These are phyloP conservation scores for Symbiodinium natans DNA, from an alignment of 73 alveolate species.

Conservation along the genomic window DNA sequence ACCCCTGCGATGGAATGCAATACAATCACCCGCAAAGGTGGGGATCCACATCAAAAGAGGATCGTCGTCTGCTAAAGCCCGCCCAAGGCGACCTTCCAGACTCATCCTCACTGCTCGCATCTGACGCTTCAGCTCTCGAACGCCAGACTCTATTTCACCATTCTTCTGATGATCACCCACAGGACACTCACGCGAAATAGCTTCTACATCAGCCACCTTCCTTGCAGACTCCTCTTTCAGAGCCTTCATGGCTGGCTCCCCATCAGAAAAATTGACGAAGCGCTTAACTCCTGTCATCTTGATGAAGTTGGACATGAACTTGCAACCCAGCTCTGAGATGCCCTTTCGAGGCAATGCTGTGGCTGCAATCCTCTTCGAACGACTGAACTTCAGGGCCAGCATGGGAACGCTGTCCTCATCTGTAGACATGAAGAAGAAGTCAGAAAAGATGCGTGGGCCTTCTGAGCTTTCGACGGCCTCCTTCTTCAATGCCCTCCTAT, in stretches of 20 bases:
- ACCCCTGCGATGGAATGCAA: constrained; percentile 12
- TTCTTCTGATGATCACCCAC: constrained; percentile 41
- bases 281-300: constrained; percentile 12
- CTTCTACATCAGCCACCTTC: not conserved
- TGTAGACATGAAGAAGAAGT: constrained; percentile 51
- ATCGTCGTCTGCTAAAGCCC: not conserved
- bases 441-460: constrained; percentile 35
- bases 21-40: constrained; percentile 33
- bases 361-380: constrained; percentile 25
- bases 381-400: constrained; percentile 41
- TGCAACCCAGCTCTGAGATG: not conserved
- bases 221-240: constrained; percentile 22
- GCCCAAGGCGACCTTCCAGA: not conserved
- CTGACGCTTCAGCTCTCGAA: constrained; percentile 41
- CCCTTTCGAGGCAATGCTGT: constrained; percentile 20
- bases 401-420: constrained; percentile 20
- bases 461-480: not conserved
- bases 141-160: constrained; percentile 28
- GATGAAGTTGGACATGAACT: constrained; percentile 31
- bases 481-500: not conserved
- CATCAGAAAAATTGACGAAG: not conserved
- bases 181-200: not conserved
- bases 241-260: constrained; percentile 10
- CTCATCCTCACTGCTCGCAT: constrained; percentile 29
- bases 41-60: constrained; percentile 25